These are phyloP conservation scores for Leccinum barrowsii DNA, from an alignment of 768 basidiomycete species.

Conservation along the genomic window DNA sequence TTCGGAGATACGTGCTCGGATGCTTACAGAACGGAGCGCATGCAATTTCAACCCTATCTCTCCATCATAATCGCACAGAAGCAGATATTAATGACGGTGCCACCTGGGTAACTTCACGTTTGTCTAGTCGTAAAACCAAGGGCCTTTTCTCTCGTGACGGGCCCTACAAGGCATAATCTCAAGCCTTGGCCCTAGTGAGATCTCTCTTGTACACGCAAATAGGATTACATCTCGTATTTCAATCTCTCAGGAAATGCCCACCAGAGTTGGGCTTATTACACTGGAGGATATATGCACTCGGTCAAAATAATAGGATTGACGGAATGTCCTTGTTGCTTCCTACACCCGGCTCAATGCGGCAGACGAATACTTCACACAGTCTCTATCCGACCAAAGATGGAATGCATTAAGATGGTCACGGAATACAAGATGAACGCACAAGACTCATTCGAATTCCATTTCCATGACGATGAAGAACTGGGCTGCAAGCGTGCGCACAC, in stretches of 20 bases:
- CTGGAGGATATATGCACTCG: constrained; percentile 80
- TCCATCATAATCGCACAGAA: constrained; percentile 61
- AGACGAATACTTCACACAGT: constrained; percentile 74
- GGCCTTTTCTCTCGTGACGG: constrained; percentile 72
- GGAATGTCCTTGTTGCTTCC: constrained; percentile 54
- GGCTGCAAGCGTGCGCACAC: constrained; percentile 46
- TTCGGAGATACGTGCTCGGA: constrained; percentile 84
- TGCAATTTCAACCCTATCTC: constrained; percentile 78
- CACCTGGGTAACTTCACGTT: constrained; percentile 79
- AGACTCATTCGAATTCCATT: constrained; percentile 57
- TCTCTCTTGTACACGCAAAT: constrained; percentile 91
- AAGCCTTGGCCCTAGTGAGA: constrained; percentile 67
- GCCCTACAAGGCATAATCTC: constrained; percentile 44
- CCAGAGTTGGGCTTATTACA: constrained; percentile 68
- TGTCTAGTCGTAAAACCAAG: constrained; percentile 66
- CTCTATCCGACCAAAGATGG: constrained; percentile 59
- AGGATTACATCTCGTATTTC: constrained; percentile 86
- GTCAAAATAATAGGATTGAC: constrained; percentile 84
- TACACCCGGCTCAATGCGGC: constrained; percentile 65
- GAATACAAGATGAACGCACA: constrained; percentile 81
- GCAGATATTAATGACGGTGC: constrained; percentile 78
- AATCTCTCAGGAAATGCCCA: constrained; percentile 58
- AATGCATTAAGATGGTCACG: constrained; percentile 83
- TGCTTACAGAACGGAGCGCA: constrained; percentile 92
- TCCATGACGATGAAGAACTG: constrained; percentile 62